A percentile compares a stretch with the other conserved stretches of the same genome.
Conservation (phyloP, 2,329 filamentous ascomycete species). For the Diaporthe amygdali region DNA sequence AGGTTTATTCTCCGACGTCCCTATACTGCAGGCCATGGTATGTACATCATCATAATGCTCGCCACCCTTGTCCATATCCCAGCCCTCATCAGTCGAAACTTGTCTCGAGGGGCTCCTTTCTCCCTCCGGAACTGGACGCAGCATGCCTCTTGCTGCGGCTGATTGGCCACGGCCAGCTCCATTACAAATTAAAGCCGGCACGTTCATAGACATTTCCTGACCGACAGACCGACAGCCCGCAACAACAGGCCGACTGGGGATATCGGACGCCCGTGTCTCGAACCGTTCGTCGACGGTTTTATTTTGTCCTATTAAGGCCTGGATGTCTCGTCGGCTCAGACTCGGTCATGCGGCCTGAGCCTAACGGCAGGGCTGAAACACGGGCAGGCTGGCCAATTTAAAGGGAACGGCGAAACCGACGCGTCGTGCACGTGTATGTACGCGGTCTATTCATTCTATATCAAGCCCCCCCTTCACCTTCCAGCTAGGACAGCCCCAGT, state of each 20-base stretch:
- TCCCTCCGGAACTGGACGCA: background rate
- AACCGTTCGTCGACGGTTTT: constrained; percentile 8
- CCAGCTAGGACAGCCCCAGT: background rate
- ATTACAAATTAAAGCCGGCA: background rate
- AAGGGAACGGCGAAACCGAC: background rate
- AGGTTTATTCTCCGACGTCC: constrained; percentile 1
- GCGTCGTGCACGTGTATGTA: constrained; percentile 9
- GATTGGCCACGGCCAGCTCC: background rate
- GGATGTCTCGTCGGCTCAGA: background rate
- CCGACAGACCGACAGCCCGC: background rate
- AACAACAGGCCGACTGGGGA: background rate
- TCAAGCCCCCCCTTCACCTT: background rate
- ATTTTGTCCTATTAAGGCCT: background rate
- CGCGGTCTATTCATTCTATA: constrained; percentile 3
- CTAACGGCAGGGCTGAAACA: constrained; percentile 8
- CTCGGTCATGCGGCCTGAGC: constrained; percentile 10
- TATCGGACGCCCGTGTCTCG: constrained; percentile 18
- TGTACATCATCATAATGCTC: background rate
- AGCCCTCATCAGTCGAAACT: constrained; percentile 11
- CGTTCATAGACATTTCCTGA: background rate
- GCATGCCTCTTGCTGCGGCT: background rate
- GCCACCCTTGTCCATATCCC: constrained; percentile 4
- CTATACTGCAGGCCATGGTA: constrained; percentile 4
- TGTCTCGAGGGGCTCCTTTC: constrained; percentile 8
- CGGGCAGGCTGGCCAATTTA: background rate